Conservation (phyloP, 139 green algal species). For the Diplosphaera chodatii region DNA sequence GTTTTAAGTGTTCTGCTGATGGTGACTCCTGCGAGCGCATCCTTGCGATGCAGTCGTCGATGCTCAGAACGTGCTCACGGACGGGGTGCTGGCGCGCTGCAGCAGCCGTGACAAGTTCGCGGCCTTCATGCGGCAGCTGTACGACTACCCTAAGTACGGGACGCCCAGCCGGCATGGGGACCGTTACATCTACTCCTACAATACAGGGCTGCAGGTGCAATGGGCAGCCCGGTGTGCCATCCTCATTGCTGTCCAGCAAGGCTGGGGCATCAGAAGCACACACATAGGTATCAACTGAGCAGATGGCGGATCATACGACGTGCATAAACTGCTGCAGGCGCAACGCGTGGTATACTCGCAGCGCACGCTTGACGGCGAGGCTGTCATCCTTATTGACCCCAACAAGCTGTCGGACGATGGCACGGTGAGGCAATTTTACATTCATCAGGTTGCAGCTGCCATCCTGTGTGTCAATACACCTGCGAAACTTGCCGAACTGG, state of each 20-base stretch:
- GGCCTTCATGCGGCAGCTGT: constrained; percentile 47
- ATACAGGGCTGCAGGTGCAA: constrained; percentile 55
- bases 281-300: too few relatives aligned
- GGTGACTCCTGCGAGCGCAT: background rate
- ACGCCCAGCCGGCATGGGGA: constrained; percentile 53
- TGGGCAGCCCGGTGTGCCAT: too few relatives aligned
- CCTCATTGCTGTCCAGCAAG: too few relatives aligned
- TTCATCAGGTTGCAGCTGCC: too few relatives aligned
- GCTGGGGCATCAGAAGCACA: too few relatives aligned
- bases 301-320: too few relatives aligned
- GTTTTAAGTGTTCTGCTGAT: too few relatives aligned
- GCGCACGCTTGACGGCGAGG: constrained; percentile 33
- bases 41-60: constrained; percentile 55
- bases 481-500: too few relatives aligned
- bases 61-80: constrained; percentile 76
- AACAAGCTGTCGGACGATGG: constrained; percentile 77
- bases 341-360: constrained; percentile 78
- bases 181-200: constrained; percentile 81
- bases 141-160: constrained; percentile 74
- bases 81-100: constrained; percentile 59
- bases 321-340: constrained; percentile 34
- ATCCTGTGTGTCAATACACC: too few relatives aligned
- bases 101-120: constrained; percentile 55
- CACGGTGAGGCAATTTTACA: too few relatives aligned
- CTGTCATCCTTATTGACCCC: constrained; percentile 75